phyloP scores from a whole-genome alignment of 129 eudicot genomes.

The Artemisia annua region DNA sequence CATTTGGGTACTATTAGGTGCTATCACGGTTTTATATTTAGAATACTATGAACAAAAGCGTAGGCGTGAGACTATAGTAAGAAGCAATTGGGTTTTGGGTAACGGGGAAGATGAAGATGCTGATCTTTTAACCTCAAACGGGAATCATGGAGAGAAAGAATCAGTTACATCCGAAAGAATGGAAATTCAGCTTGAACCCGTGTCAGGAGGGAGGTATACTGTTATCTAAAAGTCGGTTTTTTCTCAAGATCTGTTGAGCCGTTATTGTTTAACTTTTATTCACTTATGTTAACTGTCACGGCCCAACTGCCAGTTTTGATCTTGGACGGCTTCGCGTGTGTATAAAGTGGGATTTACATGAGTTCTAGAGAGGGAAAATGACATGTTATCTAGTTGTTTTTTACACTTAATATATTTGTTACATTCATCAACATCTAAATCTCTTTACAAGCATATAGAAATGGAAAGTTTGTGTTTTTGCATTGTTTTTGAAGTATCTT shows the following conservation, averaged over 20 bases:
- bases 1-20: slow-evolving; percentile 66
- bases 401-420: slow-evolving; percentile 14
- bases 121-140: slow-evolving; percentile 65
- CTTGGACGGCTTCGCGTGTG: slow-evolving; percentile 33
- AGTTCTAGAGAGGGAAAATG: slow-evolving; percentile 12
- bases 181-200: slow-evolving; percentile 90
- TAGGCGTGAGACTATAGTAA: slow-evolving; percentile 35
- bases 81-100: slow-evolving; percentile 90
- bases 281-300: slow-evolving; percentile 26
- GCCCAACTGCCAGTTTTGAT: slow-evolving; percentile 35
- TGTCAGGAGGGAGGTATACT: slow-evolving; percentile 38
- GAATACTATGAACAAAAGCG: slow-evolving; percentile 51
- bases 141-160: slow-evolving; percentile 50
- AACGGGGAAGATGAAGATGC: slow-evolving; percentile 79
- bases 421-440: slow-evolving; percentile 21
- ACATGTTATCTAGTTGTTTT: slow-evolving; percentile 24
- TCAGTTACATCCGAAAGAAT: slow-evolving; percentile 43
- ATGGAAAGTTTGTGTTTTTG: background rate
- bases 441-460: slow-evolving; percentile 14
- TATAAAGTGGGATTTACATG: slow-evolving; percentile 10
- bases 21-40: slow-evolving; percentile 49
- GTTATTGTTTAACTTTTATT: background rate
- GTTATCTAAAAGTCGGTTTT: slow-evolving; percentile 20
- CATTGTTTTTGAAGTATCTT: slow-evolving; percentile 7
- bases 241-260: slow-evolving; percentile 13